These are phyloP conservation scores for Xylariaceae sp. DNA, from an alignment of 2,329 filamentous ascomycete genomes.

Conservation along the genomic window DNA sequence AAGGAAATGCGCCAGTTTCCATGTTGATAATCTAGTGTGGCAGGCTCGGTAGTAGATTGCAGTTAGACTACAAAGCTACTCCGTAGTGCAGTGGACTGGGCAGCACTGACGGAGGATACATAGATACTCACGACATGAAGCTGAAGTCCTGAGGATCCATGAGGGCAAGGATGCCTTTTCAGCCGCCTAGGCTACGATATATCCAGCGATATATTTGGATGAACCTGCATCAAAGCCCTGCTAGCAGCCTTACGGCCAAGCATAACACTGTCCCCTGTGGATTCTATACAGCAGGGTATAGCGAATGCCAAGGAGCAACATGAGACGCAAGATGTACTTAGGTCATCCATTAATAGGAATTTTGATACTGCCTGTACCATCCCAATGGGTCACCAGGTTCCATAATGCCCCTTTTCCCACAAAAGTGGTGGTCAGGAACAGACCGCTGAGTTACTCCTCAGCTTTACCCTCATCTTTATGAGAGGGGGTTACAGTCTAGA, in stretches of 20 bases:
- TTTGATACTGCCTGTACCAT: neutral
- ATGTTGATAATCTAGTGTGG: neutral
- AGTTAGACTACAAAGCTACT: neutral
- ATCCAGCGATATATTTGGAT: neutral
- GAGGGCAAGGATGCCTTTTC: neutral
- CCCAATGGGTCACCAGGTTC: neutral
- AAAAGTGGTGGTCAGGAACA: constrained; percentile 14
- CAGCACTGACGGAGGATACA: too few species aligned
- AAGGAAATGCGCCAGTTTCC: too few species aligned
- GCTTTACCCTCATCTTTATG: neutral
- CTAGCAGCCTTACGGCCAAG: constrained; percentile 21
- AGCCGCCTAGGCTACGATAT: constrained; percentile 9
- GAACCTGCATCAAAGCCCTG: neutral
- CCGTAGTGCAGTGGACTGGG: neutral
- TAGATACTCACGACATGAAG: neutral
- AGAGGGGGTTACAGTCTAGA: neutral
- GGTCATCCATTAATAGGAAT: constrained; percentile 1
- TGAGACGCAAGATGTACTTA: constrained; percentile 3
- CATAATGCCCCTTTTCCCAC: neutral
- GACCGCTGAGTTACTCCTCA: neutral
- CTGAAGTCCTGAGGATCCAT: neutral
- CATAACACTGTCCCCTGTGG: constrained; percentile 8
- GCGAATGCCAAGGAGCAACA: neutral
- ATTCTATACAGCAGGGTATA: neutral
- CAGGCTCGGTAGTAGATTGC: constrained; percentile 2